Conservation (phyloP, 2,329 filamentous ascomycete species). For the Cryphonectria parasitica region DNA sequence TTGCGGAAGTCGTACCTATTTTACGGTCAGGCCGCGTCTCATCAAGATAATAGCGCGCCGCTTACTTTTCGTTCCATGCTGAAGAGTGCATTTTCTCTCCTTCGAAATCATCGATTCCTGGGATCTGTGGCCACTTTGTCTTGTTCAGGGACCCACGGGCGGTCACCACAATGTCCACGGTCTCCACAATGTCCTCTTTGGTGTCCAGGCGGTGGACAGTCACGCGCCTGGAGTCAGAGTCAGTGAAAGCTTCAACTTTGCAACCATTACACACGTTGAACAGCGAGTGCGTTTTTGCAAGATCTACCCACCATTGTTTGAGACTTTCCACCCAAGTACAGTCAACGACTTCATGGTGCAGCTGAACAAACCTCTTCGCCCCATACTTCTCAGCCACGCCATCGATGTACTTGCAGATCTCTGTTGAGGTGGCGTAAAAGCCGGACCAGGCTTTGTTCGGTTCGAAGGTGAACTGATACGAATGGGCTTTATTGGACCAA, state of each 20-base stretch:
- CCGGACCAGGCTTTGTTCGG: constrained; percentile 20
- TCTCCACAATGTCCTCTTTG: constrained; percentile 9
- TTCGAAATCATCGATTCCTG: constrained; percentile 39
- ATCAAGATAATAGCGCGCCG: neutral
- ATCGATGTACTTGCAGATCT: constrained; percentile 39
- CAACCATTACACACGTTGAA: neutral
- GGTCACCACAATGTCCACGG: constrained; percentile 16
- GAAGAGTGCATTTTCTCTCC: constrained; percentile 38
- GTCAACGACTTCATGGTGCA: constrained; percentile 47
- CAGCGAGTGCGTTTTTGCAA: no score
- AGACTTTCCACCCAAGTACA: constrained; percentile 44
- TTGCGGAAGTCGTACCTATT: constrained; percentile 17
- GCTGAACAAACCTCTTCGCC: constrained; percentile 47
- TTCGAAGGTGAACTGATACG: constrained; percentile 21
- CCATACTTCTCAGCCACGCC: constrained; percentile 38
- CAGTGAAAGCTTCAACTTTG: neutral
- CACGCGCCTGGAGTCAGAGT: constrained; percentile 1
- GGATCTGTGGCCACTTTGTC: constrained; percentile 34
- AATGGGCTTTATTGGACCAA: constrained; percentile 11
- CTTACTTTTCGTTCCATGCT: constrained; percentile 31
- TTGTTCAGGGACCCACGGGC: constrained; percentile 21
- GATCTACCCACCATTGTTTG: neutral
- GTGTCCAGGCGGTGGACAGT: constrained; percentile 1
- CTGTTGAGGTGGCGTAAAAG: constrained; percentile 33
- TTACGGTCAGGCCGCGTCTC: constrained; percentile 2